phyloP scores from a whole-genome alignment of 805 yeast species.

The Ogataea trehaloabstinens region DNA sequence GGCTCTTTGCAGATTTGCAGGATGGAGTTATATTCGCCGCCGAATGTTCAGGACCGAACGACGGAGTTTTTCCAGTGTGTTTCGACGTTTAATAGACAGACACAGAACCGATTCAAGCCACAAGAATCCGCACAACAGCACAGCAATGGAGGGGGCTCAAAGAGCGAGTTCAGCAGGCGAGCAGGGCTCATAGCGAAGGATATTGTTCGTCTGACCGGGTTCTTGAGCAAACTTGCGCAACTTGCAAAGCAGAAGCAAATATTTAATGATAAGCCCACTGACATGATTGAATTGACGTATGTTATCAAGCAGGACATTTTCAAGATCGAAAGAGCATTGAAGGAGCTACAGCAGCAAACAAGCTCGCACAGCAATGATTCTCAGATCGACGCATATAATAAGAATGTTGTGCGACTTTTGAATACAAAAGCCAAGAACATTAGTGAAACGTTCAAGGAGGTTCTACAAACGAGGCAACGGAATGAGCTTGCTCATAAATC shows the following conservation, averaged over 20 bases:
- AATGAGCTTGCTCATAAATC: constrained; percentile 77
- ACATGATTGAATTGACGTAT: constrained; percentile 87
- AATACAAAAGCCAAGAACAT: constrained; percentile 90
- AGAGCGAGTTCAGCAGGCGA: constrained; percentile 61
- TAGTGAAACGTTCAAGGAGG: constrained; percentile 86
- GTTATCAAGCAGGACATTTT: constrained; percentile 85
- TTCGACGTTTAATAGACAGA: constrained; percentile 62
- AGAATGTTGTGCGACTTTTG: constrained; percentile 81
- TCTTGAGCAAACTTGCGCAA: constrained; percentile 72
- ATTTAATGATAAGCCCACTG: constrained; percentile 92
- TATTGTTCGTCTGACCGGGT: constrained; percentile 78
- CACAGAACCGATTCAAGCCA: constrained; percentile 26
- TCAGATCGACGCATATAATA: constrained; percentile 73
- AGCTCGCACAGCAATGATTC: constrained; percentile 44
- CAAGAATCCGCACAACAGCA: constrained; percentile 21
- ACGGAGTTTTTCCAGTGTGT: constrained; percentile 93
- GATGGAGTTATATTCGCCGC: constrained; percentile 29
- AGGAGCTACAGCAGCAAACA: constrained; percentile 54
- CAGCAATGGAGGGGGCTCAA: constrained; percentile 28
- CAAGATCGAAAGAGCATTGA: constrained; percentile 69
- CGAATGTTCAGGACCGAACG: constrained; percentile 73
- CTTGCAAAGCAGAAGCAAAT: constrained; percentile 87
- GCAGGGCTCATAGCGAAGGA: constrained; percentile 88
- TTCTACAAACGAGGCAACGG: constrained; percentile 82
- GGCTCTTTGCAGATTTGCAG: too few relatives aligned